Base-by-base conservation (phyloP, 495 filamentous ascomycete genomes). In the Penicillium subrubescens region DNA sequence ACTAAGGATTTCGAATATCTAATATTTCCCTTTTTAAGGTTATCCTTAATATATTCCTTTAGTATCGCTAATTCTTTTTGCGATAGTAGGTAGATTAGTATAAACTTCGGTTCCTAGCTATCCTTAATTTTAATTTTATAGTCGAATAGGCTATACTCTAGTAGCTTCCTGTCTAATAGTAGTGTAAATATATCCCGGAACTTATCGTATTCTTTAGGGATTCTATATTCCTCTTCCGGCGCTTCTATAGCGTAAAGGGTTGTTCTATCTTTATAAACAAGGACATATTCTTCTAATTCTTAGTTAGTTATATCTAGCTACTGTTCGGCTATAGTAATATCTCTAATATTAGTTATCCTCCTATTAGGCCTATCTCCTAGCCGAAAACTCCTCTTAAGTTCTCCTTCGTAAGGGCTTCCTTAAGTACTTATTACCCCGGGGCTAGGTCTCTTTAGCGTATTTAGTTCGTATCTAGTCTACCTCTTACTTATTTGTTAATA, bases 121-220 rank as follows among this genome's bases (percentile, higher is more conserved):
- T 54, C 51, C 51, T 54, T 33, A 54, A 54, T 33, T 14, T 54
- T 54, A 12, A 54, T 54, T 23, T 54, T 33, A 33, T 54, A 23
- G 51, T 54, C 5, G 12, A 54, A 54, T 3, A 3, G 27, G 21
- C 51, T 54, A 54, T 54, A 54, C 8, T 54, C 27, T 54, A 54
- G 51, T 54, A 54, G 51, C 61, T 54, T 34, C 46, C 60, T 23
- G 66, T 57, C 62, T 12, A n/a, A 33, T 67, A 61, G 43, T 35
- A 23, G 72, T 14, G 27, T 54, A 54, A 54, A 54, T 54, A 54
- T 33, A 37, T 56, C 53, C 53, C 37, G 37, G 53, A 56, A 56
- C 37, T 37, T 8, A 1, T 3, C 15, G 15, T 56, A 56, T 56
- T 56, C 53, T n/a, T 56, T 23, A 23, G 53, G 53, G 3, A 56